A percentile compares a stretch with the other conserved stretches of the same genome.
Conservation (phyloP, 768 basidiomycete genomes). For the Boletus rubroflammeus region DNA sequence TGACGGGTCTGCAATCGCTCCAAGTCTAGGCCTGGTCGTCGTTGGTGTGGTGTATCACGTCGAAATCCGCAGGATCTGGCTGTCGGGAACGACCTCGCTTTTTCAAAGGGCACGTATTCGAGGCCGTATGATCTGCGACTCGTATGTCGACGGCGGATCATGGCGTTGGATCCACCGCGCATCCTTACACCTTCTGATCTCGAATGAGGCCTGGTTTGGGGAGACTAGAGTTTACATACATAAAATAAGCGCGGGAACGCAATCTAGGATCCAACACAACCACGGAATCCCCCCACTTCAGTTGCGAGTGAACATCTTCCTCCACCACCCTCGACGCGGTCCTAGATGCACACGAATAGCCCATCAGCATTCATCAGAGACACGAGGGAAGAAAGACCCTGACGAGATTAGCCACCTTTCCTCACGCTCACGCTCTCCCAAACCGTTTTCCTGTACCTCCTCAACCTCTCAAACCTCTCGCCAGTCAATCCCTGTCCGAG, state of each 20-base stretch:
- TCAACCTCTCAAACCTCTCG: conserved; percentile 45
- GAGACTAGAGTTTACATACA: too few relatives aligned
- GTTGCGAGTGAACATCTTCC: background rate
- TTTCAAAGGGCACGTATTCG: background rate
- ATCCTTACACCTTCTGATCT: too few relatives aligned
- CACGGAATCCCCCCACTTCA: background rate
- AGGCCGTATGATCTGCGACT: background rate
- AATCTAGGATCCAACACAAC: background rate
- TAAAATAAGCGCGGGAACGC: too few relatives aligned
- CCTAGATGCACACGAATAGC: background rate
- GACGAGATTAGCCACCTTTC: conserved; percentile 3
- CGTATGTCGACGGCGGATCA: background rate
- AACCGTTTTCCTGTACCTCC: conserved; percentile 45
- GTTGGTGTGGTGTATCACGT: background rate
- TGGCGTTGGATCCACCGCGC: background rate
- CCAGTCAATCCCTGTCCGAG: conserved; percentile 39
- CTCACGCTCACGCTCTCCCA: conserved; percentile 34
- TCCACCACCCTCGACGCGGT: background rate
- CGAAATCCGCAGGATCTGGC: background rate
- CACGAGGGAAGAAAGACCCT: background rate
- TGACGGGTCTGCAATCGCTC: background rate
- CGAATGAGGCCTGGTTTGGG: too few relatives aligned
- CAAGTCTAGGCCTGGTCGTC: too few relatives aligned
- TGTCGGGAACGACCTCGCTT: background rate
- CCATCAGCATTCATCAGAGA: background rate